These are phyloP conservation scores for Dissophora globulifera DNA, from an alignment of 192 early-diverging fungal species.

Conservation along the genomic window DNA sequence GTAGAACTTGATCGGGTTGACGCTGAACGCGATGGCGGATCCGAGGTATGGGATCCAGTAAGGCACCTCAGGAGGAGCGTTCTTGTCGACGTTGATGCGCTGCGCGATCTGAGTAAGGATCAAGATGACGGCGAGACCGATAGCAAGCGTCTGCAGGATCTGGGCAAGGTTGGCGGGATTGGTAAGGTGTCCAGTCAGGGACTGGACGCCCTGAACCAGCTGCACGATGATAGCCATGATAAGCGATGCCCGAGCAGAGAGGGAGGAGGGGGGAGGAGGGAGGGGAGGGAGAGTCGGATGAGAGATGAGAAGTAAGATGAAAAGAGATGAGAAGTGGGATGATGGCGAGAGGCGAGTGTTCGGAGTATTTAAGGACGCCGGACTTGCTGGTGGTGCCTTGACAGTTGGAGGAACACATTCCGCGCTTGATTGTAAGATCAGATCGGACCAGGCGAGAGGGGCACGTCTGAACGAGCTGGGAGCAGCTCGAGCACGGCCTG, in stretches of 20 bases:
- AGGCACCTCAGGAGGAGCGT: slow-evolving; percentile 75
- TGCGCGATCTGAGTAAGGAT: slow-evolving; percentile 47
- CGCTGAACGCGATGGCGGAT: slow-evolving; percentile 86
- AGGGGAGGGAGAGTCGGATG: slow-evolving; percentile 2
- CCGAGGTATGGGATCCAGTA: slow-evolving; percentile 92
- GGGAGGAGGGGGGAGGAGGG: slow-evolving; percentile 4
- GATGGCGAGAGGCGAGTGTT: too few relatives aligned
- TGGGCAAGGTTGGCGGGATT: slow-evolving; percentile 53
- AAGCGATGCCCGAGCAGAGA: slow-evolving; percentile 4
- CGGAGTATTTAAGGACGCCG: too few relatives aligned
- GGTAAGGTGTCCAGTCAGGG: slow-evolving; percentile 37
- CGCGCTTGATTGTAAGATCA: too few relatives aligned
- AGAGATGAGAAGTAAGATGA: background rate
- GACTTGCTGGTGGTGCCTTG: too few relatives aligned
- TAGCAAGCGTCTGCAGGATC: slow-evolving; percentile 33
- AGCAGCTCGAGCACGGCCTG: too few relatives aligned
- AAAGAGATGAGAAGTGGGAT: background rate
- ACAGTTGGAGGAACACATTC: too few relatives aligned
- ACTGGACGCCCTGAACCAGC: slow-evolving; percentile 45
- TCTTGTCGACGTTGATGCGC: slow-evolving; percentile 51
- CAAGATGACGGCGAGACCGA: slow-evolving; percentile 43
- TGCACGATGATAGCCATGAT: slow-evolving; percentile 55
- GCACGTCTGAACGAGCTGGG: too few relatives aligned
- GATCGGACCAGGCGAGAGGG: too few relatives aligned
- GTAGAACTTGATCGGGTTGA: slow-evolving; percentile 90